These are phyloP conservation scores for Yamadazyma atlantica DNA, from an alignment of 1,139 yeast genomes.

Conservation along the genomic window DNA sequence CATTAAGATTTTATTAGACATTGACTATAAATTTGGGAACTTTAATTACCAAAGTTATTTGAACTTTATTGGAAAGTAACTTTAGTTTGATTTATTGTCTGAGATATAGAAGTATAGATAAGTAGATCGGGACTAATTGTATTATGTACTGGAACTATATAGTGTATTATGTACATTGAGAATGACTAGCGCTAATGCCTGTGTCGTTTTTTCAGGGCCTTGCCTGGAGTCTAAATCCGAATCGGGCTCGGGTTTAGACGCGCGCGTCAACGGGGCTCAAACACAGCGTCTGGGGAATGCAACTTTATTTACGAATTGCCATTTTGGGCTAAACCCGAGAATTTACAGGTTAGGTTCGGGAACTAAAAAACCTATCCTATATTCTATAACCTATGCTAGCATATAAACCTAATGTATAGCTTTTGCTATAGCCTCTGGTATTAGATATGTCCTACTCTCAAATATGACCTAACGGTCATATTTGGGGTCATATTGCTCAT, in stretches of 20 bases:
- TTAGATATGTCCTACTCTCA: too few relatives aligned
- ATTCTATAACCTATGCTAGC: too few relatives aligned
- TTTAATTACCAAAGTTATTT: constrained; percentile 53
- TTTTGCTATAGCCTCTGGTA: too few relatives aligned
- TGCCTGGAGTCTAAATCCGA: too few relatives aligned
- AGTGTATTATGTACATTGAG: too few relatives aligned
- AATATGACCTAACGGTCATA: too few relatives aligned
- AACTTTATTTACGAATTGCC: constrained; percentile 1
- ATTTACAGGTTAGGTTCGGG: constrained; percentile 1
- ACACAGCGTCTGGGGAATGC: too few relatives aligned
- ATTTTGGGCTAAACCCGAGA: neutral
- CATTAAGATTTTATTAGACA: constrained; percentile 59
- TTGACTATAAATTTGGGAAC: constrained; percentile 61
- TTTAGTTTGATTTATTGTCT: neutral
- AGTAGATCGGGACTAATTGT: too few relatives aligned
- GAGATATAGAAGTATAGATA: neutral
- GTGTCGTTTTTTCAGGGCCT: neutral
- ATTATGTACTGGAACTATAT: neutral
- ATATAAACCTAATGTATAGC: too few relatives aligned
- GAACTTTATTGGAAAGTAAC: constrained; percentile 38
- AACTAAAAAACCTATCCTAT: neutral
- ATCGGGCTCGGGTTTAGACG: neutral
- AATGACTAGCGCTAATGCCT: too few relatives aligned
- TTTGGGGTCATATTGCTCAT: too few relatives aligned
- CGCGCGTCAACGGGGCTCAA: too few relatives aligned